phyloP scores from a whole-genome alignment of 108 stramenopile species.

The Nitzschia putrida region DNA sequence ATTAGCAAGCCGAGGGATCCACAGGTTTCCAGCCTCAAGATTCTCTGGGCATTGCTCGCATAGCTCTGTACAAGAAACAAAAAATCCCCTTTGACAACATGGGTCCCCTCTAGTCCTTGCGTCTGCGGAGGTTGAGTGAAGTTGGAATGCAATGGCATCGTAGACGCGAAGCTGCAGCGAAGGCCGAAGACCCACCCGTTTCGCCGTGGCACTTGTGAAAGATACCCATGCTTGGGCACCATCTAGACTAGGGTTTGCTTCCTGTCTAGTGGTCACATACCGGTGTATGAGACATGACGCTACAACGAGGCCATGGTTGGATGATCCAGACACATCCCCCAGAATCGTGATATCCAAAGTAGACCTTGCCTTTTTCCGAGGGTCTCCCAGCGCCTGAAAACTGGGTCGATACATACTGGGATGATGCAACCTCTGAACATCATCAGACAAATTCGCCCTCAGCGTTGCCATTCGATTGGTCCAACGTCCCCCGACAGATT shows the following conservation, averaged over 20 bases:
- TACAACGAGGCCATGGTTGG: not conserved
- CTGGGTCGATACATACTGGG: slow-evolving; percentile 8
- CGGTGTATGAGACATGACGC: slow-evolving; percentile 31
- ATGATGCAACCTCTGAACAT: slow-evolving; percentile 33
- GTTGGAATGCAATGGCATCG: slow-evolving; percentile 30
- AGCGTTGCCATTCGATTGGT: slow-evolving; percentile 18
- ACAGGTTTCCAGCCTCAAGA: not conserved
- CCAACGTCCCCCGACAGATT: slow-evolving; percentile 1
- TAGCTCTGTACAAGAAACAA: slow-evolving; percentile 39
- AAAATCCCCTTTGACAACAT: no score
- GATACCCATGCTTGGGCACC: slow-evolving; percentile 33
- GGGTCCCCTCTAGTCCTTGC: not conserved
- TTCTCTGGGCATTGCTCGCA: slow-evolving; percentile 28
- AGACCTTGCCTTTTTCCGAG: slow-evolving; percentile 30
- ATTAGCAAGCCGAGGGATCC: no score
- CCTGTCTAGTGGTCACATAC: not conserved
- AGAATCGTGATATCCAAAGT: slow-evolving; percentile 41
- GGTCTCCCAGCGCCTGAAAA: slow-evolving; percentile 25
- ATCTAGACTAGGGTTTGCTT: not conserved
- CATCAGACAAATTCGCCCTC: not conserved
- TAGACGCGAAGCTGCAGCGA: slow-evolving; percentile 36
- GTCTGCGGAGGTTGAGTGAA: not conserved
- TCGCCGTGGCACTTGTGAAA: slow-evolving; percentile 34
- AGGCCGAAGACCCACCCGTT: slow-evolving; percentile 11
- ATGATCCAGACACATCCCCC: not conserved